phyloP scores from a whole-genome alignment of 148 eudicot species.

The Amaranthus cruentus region DNA sequence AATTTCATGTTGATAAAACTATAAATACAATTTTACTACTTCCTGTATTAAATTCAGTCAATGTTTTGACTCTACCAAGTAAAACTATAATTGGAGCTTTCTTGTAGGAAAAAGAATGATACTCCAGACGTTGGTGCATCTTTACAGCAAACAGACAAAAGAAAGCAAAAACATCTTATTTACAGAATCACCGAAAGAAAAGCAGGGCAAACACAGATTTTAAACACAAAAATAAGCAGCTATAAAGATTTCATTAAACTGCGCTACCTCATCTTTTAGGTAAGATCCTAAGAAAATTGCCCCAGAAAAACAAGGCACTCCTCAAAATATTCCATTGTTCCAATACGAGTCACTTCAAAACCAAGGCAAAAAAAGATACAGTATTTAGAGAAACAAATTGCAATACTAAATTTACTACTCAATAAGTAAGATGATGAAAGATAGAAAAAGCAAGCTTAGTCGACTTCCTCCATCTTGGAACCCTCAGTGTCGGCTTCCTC shows the following conservation, averaged over 20 bases:
- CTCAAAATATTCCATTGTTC: constrained; percentile 10
- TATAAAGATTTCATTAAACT: constrained; percentile 9
- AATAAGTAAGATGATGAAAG: not conserved
- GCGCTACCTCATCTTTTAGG: not conserved
- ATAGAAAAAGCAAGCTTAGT: constrained; percentile 24
- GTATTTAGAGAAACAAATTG: not conserved
- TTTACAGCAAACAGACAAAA: too few species aligned
- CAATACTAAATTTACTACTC: not conserved
- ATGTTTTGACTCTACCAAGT: too few species aligned
- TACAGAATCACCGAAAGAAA: not conserved
- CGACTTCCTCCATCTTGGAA: constrained; percentile 76
- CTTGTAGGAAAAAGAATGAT: too few species aligned
- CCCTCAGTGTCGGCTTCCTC: constrained; percentile 61
- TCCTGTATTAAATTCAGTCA: too few species aligned
- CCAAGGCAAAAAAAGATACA: not conserved
- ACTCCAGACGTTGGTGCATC: too few species aligned
- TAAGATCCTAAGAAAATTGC: not conserved
- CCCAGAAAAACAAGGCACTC: constrained; percentile 7
- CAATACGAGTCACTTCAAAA: not conserved
- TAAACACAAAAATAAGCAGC: not conserved
- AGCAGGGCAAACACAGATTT: not conserved
- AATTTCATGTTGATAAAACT: too few species aligned
- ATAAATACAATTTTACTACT: too few species aligned
- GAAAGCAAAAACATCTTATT: not conserved
- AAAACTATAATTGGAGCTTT: too few species aligned